Base-by-base conservation (phyloP, 2,329 filamentous ascomycete genomes). In the Colletotrichum melonis region DNA sequence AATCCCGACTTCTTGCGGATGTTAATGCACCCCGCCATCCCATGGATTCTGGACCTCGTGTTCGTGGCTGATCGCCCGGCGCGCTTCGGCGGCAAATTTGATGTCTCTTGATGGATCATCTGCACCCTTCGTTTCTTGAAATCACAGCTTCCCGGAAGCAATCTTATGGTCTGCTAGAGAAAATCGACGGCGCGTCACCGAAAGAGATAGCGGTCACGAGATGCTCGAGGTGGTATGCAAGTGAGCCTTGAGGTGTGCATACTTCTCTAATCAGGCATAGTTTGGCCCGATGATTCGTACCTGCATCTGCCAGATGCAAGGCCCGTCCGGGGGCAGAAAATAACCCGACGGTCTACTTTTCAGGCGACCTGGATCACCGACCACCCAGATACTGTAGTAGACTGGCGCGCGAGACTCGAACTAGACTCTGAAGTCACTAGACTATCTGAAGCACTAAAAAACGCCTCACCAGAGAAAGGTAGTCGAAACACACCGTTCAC, bases 281-380 rank as follows among this genome's bases (percentile, higher is more conserved):
- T 22, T 38, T 35, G 57, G 4, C 30, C 57, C 57, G 32, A 59
- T 59, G 35, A 49, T 49, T 49, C 42, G 69, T 63, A 63, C 69
- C 69, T 68, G 64, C 58, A 63, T 59, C 32, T 63, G 69, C 52
- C 63, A 67, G 49, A 63, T 68, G 58, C 58, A 54, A 28, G 28
- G 62, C 28, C 46, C 28, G 14, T 54, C 52, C 52, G n/a, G 46
- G 55, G 60, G 24, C 28, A 19, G 9, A 22, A 65, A 65, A 65
- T 30, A 65, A 42, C 52, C 52, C 52, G 32, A 56, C 58, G 58
- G 16, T 24, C 58, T 62, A 24, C 58, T 30, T 62, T 49, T 30
- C 4, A 38, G 24, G n/a, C 63, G 5, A 42, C 14, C 38, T 42
- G 38, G 38, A 22, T 35, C 32, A n/a, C 16, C 22, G 38, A 28